Evolutionary conservation across 306 rosid species (phyloP), one percentile per base, ranked within the genome.

Genomic region (Quillaja saponaria): DNA sequence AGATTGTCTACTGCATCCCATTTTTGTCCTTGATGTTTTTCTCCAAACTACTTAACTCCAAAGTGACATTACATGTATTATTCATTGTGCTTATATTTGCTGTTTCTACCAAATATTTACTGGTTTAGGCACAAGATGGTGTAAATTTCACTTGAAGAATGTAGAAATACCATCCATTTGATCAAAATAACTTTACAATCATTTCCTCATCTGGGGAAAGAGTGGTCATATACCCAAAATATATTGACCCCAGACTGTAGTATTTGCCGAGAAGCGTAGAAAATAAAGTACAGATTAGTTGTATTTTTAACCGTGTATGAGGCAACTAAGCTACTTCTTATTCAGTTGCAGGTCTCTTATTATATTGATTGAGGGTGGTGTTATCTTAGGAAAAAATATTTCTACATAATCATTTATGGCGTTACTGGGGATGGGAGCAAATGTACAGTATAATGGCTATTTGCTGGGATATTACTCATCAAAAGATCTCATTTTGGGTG

Each of bases 361-460:
- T 18, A 25, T 71, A 25, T 71, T 49, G 58, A 74, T 52, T 58
- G 69, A 49, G 52, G 64, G 34, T 17, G 38, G 61, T 37, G 69
- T 57, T 39, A 67, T 35, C 61, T 13, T 71, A 46, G 37, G 44
- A 50, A 34, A 53, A n/a, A n/a, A 61, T 79, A 65, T 54, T 33
- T 54, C 67, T 66, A 16, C 51, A 60, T 49, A 8, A 41, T 58
- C 59, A 71, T 58, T 39, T 61, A 69, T 74, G 85, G 81, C 79
- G 53, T 71, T 78, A 74, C 31, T 65, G 73, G 78, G 71, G 52
- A 76, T 73, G 87, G 80, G 71, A 6, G 69, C 78, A 34, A 79
- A 69, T 52, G 55, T 72, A 68, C 87, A 60, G 56, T 41, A 47
- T 63, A 74, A 68, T 56, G 81, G 71, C 63, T 45, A 74, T 54